A percentile compares a stretch with the other conserved stretches of the same genome.
These are phyloP conservation scores for Leccinum boreale DNA, from an alignment of 768 basidiomycete species.

Conservation along the genomic window DNA sequence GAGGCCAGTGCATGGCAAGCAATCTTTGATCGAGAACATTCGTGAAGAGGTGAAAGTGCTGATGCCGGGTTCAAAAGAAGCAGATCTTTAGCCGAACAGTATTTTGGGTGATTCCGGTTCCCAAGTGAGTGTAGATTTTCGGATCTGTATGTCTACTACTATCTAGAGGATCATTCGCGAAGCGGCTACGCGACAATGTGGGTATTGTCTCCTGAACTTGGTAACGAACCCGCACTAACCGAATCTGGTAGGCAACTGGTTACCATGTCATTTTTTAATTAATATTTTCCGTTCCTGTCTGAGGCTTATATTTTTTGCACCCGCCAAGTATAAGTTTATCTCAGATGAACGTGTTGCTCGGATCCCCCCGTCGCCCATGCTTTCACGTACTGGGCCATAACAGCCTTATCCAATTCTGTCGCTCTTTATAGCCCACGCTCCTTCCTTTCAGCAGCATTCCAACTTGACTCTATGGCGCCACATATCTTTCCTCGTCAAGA, in stretches of 20 bases:
- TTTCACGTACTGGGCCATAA: background rate
- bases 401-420: background rate
- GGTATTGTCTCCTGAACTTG: background rate
- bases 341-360: background rate
- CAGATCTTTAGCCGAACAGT: background rate
- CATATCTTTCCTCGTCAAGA: slow-evolving; percentile 8
- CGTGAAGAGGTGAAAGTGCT: slow-evolving; percentile 35
- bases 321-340: slow-evolving; percentile 9
- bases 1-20: slow-evolving; percentile 31
- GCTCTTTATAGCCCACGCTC: slow-evolving; percentile 6
- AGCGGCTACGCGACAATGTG: background rate
- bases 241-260: background rate
- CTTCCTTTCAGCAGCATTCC: background rate
- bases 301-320: background rate
- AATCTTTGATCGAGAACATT: slow-evolving; percentile 42
- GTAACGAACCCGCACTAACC: slow-evolving; percentile 11
- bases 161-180: background rate
- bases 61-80: background rate
- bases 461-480: slow-evolving; percentile 18
- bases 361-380: slow-evolving; percentile 3
- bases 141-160: background rate
- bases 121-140: background rate
- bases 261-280: background rate
- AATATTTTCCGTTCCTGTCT: background rate
- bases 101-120: background rate